Evolutionary conservation across 2,329 filamentous ascomycete species (phyloP), one percentile per base, ranked within the genome.

Genomic region (Curvularia sp.): DNA sequence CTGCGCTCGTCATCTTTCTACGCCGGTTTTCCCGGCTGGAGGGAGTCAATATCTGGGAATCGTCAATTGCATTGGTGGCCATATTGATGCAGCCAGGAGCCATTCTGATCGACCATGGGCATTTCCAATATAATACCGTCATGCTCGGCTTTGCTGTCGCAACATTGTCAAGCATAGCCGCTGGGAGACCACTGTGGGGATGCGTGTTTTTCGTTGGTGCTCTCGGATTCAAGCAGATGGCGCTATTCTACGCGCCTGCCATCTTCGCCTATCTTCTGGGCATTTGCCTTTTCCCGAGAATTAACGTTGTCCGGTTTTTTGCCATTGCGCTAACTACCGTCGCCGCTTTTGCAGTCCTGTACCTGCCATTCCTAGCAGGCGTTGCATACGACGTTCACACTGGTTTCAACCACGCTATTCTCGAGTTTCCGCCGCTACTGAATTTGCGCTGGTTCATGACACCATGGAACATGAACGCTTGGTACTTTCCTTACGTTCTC

Each of bases 191-290:
- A 69, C 85, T 96, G 61, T 97, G 94, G 93, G 87, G 91, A 26
- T 93, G 92, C 62, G 86, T 97, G 58, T 97, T 97, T 81, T 99
- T 99, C 69, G 95, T 99, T 6, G 87, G 86, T 15, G 91, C 94
- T 3, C 82, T 99, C n/a, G 92, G 92, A 5, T 99, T 98, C 83
- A 99, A 99, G 82, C 95, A 99, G 78, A 99, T 99, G 96, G 94
- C 94, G 0, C 84, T 99, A 15, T 99, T 98, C 80, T 99, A 97
- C 77, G 93, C 96, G 3, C 93, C 96, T 13, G 89, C 89, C 20
- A 89, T 98, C 57, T 98, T 98, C 75, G 90, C 92, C 31, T 99
- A 93, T 72, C 87, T 99, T 1, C 82, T 98, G 0, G 95, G 94
- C 8, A 88, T 89, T 71, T 97, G 93, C 73, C 69, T 96, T n/a